Conservation (phyloP, 805 yeast genomes). For the Saturnispora silvae region DNA sequence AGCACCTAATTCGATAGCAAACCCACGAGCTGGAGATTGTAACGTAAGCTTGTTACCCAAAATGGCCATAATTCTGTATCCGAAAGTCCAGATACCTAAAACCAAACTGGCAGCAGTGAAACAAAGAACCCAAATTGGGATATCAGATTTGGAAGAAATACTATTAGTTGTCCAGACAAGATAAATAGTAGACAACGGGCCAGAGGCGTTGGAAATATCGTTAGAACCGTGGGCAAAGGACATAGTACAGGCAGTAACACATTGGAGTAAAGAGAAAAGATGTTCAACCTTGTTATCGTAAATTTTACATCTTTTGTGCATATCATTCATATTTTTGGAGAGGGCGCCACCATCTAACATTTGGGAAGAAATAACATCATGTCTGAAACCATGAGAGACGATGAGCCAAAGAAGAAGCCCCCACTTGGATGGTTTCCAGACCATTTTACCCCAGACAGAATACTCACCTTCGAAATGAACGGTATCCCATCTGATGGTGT, state of each 20-base stretch:
- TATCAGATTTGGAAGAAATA: slow-evolving; percentile 37
- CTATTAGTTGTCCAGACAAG: slow-evolving; percentile 46
- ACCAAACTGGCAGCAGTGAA: slow-evolving; percentile 59
- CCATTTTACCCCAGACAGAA: slow-evolving; percentile 29
- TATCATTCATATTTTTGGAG: slow-evolving; percentile 34
- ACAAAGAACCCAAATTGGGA: slow-evolving; percentile 63
- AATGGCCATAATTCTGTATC: slow-evolving; percentile 55
- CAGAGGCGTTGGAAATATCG: slow-evolving; percentile 70
- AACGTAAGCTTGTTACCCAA: slow-evolving; percentile 66
- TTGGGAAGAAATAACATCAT: slow-evolving; percentile 50
- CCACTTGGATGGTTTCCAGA: slow-evolving; percentile 43
- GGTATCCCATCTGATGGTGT: slow-evolving; percentile 9
- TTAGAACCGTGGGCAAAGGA: slow-evolving; percentile 79
- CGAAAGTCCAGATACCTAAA: slow-evolving; percentile 60
- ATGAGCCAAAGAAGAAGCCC: slow-evolving; percentile 39
- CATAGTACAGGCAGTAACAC: slow-evolving; percentile 67
- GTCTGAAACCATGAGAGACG: slow-evolving; percentile 48
- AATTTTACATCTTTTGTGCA: slow-evolving; percentile 51
- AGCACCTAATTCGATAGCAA: slow-evolving; percentile 67
- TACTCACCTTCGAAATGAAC: slow-evolving; percentile 12
- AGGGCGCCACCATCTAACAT: slow-evolving; percentile 28
- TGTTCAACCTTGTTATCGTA: slow-evolving; percentile 65
- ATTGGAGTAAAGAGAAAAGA: slow-evolving; percentile 57
- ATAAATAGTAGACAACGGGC: slow-evolving; percentile 61
- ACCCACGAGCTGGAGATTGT: slow-evolving; percentile 73